Evolutionary conservation across 1,284 basidiomycete genomes (phyloP), one percentile per base, ranked within the genome.

Genomic region (Pascua guehoae): DNA sequence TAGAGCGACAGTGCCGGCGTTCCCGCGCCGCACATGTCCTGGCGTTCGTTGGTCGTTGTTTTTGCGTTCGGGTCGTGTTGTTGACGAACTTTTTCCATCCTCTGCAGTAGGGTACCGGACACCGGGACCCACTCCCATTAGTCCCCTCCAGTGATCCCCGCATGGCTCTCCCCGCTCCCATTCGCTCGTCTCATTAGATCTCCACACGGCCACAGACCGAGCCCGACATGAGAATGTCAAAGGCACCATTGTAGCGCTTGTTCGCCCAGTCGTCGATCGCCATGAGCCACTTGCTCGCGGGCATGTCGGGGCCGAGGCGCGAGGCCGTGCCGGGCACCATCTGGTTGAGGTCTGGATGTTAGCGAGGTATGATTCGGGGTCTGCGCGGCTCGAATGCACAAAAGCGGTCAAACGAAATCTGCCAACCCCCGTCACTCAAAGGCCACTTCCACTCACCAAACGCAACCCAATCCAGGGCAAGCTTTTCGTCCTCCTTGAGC

Each of bases 361-460:
- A 54, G 49, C 51, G 12, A n/a, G 32, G 4, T 9, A 10, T 17
- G 24, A 5, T 32, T 32, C 24, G 24, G 24, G 24, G 24, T 32
- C 7, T 32, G 24, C 24, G 7, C 24, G 24, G 24, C 24, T 32
- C 18, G n/a, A 39, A 32, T 32, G 24, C 24, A 32, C 24, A 16
- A 43, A 18, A 44, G 42, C 18, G 8, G 4, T 7, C 24, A 32
- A 32, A 32, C 24, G 24, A 32, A 32, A 32, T 37, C 10, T 9
- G 16, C 9, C 14, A 12, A 40, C n/a, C 4, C 47, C 15, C 15
- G 15, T 16, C 47, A 4, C 37, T 36, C 8, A 14, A n/a, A n/a
- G n/a, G n/a, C n/a, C n/a, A n/a, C n/a, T n/a, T n/a, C n/a, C n/a
- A 64, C 71, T 59, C 52, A 76, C 73, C 75, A 14, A 76, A 66